Evolutionary conservation across 306 rosid genomes (phyloP).

Genomic region (Hippophae tibetana): DNA sequence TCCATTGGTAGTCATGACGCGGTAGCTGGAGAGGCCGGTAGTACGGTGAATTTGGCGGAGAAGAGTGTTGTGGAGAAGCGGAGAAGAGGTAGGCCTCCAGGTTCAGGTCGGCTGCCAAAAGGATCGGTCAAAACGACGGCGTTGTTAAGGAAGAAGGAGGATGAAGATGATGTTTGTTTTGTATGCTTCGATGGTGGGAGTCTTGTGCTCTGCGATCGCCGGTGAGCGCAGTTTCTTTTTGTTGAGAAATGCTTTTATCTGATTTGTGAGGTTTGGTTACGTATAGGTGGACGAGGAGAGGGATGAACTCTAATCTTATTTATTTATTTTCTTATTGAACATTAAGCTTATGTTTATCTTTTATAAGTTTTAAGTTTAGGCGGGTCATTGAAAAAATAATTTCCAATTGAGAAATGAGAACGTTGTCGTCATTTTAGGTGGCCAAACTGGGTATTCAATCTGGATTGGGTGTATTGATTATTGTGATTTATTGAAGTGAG

Average conservation of each 20-base stretch:
- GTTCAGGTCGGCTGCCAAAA: slow-evolving; percentile 58
- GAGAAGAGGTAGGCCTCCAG: slow-evolving; percentile 19
- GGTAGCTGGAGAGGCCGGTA: slow-evolving; percentile 13
- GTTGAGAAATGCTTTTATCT: background rate
- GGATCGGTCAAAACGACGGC: slow-evolving; percentile 29
- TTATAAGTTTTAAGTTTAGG: background rate
- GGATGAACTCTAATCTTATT: background rate
- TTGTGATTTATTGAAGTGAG: background rate
- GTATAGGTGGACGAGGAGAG: background rate
- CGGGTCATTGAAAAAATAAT: background rate
- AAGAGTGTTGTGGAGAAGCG: slow-evolving; percentile 35
- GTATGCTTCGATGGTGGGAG: slow-evolving; percentile 97
- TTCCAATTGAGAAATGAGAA: background rate
- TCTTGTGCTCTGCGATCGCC: slow-evolving; percentile 96
- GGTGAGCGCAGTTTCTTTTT: slow-evolving; percentile 43
- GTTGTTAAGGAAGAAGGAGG: slow-evolving; percentile 29
- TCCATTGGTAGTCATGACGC: background rate
- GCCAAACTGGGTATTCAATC: background rate
- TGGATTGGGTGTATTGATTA: slow-evolving; percentile 2
- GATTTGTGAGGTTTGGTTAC: background rate
- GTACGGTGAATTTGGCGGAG: slow-evolving; percentile 7
- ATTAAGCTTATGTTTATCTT: background rate
- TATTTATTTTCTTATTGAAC: too few relatives aligned
- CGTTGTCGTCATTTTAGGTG: background rate
- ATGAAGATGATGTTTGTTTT: slow-evolving; percentile 91